Percentiles rank a stretch among this genome's conserved stretches.
These are phyloP conservation scores for Vitis hybrid DNA, from an alignment of 177 flowering plant genomes.

Conservation along the genomic window DNA sequence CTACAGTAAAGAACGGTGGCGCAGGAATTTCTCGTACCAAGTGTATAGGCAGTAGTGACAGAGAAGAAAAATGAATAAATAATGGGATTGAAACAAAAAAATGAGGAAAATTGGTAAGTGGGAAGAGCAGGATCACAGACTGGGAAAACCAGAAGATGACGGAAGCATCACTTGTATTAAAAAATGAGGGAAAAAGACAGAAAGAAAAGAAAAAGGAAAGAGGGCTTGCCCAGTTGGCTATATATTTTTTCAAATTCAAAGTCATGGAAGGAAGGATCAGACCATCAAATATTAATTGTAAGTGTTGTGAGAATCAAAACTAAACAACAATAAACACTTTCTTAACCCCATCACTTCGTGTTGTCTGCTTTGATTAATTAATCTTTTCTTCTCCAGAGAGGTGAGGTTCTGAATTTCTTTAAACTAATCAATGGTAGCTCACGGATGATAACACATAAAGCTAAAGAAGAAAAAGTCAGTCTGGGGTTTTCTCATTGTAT, in stretches of 20 bases:
- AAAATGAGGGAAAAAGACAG: neutral
- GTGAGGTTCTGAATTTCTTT: too few species aligned
- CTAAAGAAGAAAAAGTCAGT: too few species aligned
- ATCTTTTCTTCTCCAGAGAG: neutral
- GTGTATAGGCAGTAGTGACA: conserved; percentile 7
- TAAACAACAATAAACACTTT: conserved; percentile 1
- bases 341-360: neutral
- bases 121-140: conserved; percentile 8
- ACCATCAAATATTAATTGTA: neutral
- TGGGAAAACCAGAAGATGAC: conserved; percentile 1
- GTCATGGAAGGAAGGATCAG: neutral
- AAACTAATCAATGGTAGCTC: too few species aligned
- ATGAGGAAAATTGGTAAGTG: neutral
- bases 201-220: too few species aligned
- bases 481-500: neutral
- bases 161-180: neutral
- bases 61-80: neutral
- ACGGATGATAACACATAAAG: too few species aligned
- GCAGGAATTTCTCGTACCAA: conserved; percentile 1
- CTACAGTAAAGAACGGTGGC: neutral
- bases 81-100: neutral
- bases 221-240: conserved; percentile 1
- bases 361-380: neutral
- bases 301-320: conserved; percentile 4
- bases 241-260: conserved; percentile 6